Conservation (phyloP, 441 rosid species). For the Erysimum cheiri region DNA sequence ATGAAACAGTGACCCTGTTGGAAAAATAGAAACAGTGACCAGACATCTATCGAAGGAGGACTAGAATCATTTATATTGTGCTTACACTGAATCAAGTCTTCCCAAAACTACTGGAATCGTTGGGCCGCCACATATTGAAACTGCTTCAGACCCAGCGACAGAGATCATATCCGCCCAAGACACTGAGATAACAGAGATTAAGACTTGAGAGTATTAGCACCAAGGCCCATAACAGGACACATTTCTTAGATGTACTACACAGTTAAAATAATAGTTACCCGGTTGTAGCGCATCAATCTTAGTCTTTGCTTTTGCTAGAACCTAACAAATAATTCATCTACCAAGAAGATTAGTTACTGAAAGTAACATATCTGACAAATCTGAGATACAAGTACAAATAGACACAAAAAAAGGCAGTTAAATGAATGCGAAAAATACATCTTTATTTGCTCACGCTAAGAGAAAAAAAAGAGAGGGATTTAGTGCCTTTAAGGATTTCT, state of each 20-base stretch:
- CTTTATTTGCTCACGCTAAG: slow-evolving; percentile 13
- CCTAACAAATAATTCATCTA: slow-evolving; percentile 57
- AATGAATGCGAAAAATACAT: slow-evolving; percentile 4
- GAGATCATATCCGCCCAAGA: slow-evolving; percentile 97
- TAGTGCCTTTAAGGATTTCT: slow-evolving; percentile 77
- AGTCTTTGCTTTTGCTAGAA: slow-evolving; percentile 80
- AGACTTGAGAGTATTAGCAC: slow-evolving; percentile 39
- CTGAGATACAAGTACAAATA: slow-evolving; percentile 19
- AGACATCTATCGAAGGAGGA: background rate
- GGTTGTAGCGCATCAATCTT: slow-evolving; percentile 66
- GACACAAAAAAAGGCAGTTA: slow-evolving; percentile 7
- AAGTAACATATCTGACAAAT: slow-evolving; percentile 34
- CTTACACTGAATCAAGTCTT: slow-evolving; percentile 80
- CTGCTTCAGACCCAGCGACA: slow-evolving; percentile 90
- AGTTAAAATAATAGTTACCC: slow-evolving; percentile 52
- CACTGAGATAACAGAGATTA: slow-evolving; percentile 53
- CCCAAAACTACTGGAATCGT: slow-evolving; percentile 69
- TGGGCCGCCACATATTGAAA: slow-evolving; percentile 93
- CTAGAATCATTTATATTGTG: background rate
- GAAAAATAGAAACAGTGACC: slow-evolving; percentile 25
- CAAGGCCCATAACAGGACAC: slow-evolving; percentile 22
- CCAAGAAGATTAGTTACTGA: slow-evolving; percentile 45
- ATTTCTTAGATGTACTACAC: slow-evolving; percentile 27
- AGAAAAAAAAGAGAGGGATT: slow-evolving; percentile 32
- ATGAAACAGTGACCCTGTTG: slow-evolving; percentile 10